phyloP scores from a whole-genome alignment of 2,329 filamentous ascomycete species.

The Aspergillus oerlinghausenensis region DNA sequence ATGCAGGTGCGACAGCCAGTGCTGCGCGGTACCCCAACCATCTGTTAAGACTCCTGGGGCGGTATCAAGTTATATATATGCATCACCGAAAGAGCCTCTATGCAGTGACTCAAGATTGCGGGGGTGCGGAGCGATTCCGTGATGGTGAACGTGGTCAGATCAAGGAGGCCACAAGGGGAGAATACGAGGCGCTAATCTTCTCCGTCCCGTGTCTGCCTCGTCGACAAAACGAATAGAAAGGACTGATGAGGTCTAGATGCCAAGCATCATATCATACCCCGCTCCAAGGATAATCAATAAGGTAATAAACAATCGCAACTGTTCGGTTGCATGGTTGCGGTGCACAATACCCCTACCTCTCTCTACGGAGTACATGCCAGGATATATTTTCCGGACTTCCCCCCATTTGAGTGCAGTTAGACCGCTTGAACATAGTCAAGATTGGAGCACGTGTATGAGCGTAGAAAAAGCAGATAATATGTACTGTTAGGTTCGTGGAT shows the following conservation, averaged over 20 bases:
- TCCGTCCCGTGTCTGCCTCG: background rate
- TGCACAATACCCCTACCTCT: too few relatives aligned
- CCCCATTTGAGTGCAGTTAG: background rate
- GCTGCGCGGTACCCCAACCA: slow-evolving; percentile 20
- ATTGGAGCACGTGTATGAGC: background rate
- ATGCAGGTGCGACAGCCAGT: slow-evolving; percentile 20
- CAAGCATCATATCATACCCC: background rate
- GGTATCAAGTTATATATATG: background rate
- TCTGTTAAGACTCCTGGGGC: background rate
- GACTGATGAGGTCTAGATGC: background rate
- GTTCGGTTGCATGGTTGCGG: too few relatives aligned
- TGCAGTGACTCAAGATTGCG: background rate
- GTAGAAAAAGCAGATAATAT: too few relatives aligned
- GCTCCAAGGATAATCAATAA: background rate
- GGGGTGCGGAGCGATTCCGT: background rate
- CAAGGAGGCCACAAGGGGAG: background rate
- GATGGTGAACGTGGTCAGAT: background rate
- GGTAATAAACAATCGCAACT: background rate
- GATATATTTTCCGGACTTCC: background rate
- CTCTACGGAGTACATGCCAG: too few relatives aligned
- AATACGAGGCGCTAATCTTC: background rate
- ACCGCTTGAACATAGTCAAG: background rate
- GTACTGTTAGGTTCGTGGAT: too few relatives aligned
- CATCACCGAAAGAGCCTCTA: background rate
- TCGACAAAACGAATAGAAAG: background rate